These are phyloP conservation scores for Chrysoporthe austroafricana DNA, from an alignment of 2,329 filamentous ascomycete species.

Conservation along the genomic window DNA sequence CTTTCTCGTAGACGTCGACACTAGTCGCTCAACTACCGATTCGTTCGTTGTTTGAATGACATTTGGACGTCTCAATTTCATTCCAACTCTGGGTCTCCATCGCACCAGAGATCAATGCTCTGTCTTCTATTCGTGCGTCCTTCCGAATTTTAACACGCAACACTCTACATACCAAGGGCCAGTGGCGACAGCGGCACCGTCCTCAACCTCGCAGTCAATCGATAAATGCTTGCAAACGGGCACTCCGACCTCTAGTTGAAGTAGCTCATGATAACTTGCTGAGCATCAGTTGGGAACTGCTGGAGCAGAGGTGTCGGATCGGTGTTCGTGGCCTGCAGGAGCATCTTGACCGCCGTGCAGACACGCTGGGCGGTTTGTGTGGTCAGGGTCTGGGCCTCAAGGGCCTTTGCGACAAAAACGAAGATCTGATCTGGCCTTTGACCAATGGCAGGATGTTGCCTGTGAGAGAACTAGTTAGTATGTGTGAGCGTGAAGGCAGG, in stretches of 20 bases:
- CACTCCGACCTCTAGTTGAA: slow-evolving; percentile 61
- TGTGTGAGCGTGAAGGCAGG: not conserved
- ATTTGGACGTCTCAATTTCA: not conserved
- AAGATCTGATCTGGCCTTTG: slow-evolving; percentile 81
- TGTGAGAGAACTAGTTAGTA: slow-evolving; percentile 43
- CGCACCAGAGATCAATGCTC: not conserved
- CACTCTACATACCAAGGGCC: slow-evolving; percentile 5
- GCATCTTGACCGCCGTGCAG: slow-evolving; percentile 74
- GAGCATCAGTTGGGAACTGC: slow-evolving; percentile 77
- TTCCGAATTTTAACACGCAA: not conserved
- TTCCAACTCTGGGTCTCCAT: not conserved
- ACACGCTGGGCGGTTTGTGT: slow-evolving; percentile 80
- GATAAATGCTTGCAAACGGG: not conserved
- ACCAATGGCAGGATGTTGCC: slow-evolving; percentile 83
- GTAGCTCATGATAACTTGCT: slow-evolving; percentile 77
- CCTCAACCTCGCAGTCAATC: not conserved
- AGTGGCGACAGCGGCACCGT: slow-evolving; percentile 10
- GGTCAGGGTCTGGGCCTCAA: slow-evolving; percentile 88
- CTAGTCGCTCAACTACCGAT: not conserved
- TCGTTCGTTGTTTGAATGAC: not conserved
- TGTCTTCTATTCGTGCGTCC: not conserved
- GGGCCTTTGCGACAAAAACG: slow-evolving; percentile 80
- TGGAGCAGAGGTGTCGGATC: slow-evolving; percentile 77
- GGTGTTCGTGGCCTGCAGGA: slow-evolving; percentile 74
- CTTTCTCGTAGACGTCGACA: not conserved